Evolutionary conservation across 2,329 filamentous ascomycete species (phyloP), one percentile per base, ranked within the genome.

Genomic region (Microsporum canis): DNA sequence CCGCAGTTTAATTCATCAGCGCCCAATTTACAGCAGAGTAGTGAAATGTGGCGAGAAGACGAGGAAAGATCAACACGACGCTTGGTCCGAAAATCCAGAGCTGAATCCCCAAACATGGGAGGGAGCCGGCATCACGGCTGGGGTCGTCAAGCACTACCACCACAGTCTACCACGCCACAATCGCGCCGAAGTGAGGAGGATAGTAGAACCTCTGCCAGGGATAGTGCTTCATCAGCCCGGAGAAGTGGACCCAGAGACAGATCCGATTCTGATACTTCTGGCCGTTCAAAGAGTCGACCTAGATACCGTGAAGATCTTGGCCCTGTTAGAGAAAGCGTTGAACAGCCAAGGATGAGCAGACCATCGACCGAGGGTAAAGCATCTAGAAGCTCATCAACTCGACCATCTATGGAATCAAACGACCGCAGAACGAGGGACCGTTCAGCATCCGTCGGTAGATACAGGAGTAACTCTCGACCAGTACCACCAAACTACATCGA

Each of bases 211-310:
- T 53, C 49, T 53, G 23, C 31, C 33, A 17, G 55, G 31, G 69
- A 66, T 12, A 64, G 65, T 36, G 74, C 71, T 4, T 72, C 78
- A 23, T 70, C 72, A 58, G 68, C 78, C 3, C 73, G 69, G 62
- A 71, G 71, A 64, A 71, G 70, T 57, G 72, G 72, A 23, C 73
- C 70, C 33, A 74, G 82, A 58, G 78, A 81, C 63, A 79, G 82
- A 57, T 83, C 82, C 4, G 79, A 77, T 64, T 84, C 83, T 5
- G 78, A 79, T 60, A 74, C 78, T 2, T 78, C 77, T 58, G 77
- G 76, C 33, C 78, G 82, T 33, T 83, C 82, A 5, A 78, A 79
- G 64, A 84, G 82, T 67, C 78, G 79, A 47, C 73, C 75, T 49
- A 73, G 77, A 51, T 75, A 78, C 62, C 78, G 78, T 34, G 81